Base-by-base conservation (phyloP, 495 filamentous ascomycete species). In the Penicillium arizonense region DNA sequence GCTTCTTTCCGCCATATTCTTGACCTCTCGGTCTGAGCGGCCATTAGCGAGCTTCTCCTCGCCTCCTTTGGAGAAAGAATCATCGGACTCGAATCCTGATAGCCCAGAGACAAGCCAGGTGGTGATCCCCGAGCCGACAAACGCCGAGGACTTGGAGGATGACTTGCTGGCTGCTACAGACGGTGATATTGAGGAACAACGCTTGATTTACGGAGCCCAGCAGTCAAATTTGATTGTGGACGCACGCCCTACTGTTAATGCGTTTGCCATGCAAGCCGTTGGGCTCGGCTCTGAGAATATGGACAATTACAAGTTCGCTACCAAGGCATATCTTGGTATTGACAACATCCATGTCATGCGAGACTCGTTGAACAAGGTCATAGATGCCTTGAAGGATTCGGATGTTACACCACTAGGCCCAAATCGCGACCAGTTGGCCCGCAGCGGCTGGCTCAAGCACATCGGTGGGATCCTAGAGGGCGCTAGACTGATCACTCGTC, bases 291-390 rank as follows among this genome's bases (percentile, higher is more conserved):
- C 91, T 0, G 94, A 99, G 65, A 97, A 97, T 57, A 96, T 97
- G 90, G 91, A 96, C 45, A 89, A 97, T 67, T 99, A 99, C 68
- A 87, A 85, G 44, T 91, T 90, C 61, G 90, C 90, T 26, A 90
- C 89, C 36, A 96, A 96, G 64, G 89, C 87, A 0, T 97, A 94
- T 60, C 78, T 99, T n/a, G 92, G 92, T 40, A 99, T 99, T 62
- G 94, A 96, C 65, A 99, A 99, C 58, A 97, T 99, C 53, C 94
- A 99, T 65, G 93, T 97, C 49, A 99, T 99, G 94, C 80, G 94
- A 51, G 87, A 91, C 44, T 97, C 93, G 3, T 71, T 98, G 47
- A 84, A 87, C 39, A 95, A 89, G 50, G 89, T 98, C 21, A 76
- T 97, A 42, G 91, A 94, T 50, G 86, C 93, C 9, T 73, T 98